A percentile compares a stretch with the other conserved stretches of the same genome.
Evolutionary conservation across 2,329 filamentous ascomycete genomes (phyloP).

Genomic region (Fusarium scirpi): DNA sequence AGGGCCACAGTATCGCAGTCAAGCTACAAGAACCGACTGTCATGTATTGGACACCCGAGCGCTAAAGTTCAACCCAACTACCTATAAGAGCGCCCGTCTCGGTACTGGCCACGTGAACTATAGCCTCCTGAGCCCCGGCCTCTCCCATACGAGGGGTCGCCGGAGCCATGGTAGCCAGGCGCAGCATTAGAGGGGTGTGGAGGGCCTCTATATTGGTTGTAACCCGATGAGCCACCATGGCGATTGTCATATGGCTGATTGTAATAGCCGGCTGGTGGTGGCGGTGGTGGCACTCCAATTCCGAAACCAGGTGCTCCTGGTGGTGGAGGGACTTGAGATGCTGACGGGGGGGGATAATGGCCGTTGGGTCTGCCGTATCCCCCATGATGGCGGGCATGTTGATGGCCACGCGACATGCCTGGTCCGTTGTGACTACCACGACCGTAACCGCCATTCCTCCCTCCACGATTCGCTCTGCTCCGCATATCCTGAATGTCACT

Average conservation of each 20-base stretch:
- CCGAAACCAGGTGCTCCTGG: slow-evolving; percentile 52
- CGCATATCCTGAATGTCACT: slow-evolving; percentile 81
- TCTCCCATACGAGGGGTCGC: slow-evolving; percentile 33
- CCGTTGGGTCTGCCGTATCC: slow-evolving; percentile 38
- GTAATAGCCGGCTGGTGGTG: slow-evolving; percentile 45
- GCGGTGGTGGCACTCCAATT: slow-evolving; percentile 51
- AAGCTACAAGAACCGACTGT: neutral
- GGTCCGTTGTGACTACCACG: slow-evolving; percentile 49
- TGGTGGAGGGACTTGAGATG: slow-evolving; percentile 47
- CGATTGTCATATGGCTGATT: slow-evolving; percentile 32
- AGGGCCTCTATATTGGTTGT: slow-evolving; percentile 38
- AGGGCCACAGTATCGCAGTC: neutral
- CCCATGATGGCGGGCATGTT: slow-evolving; percentile 39
- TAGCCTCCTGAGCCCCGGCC: slow-evolving; percentile 38
- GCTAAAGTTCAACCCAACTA: slow-evolving; percentile 11
- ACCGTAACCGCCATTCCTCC: slow-evolving; percentile 48
- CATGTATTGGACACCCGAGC: neutral
- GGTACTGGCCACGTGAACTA: slow-evolving; percentile 35
- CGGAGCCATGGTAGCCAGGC: slow-evolving; percentile 38
- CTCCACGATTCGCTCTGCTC: slow-evolving; percentile 69
- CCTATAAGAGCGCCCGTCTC: slow-evolving; percentile 43
- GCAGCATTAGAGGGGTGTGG: slow-evolving; percentile 28
- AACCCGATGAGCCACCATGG: slow-evolving; percentile 35
- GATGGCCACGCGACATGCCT: slow-evolving; percentile 38
- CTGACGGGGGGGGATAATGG: slow-evolving; percentile 24